Evolutionary conservation across 108 stramenopile species (phyloP).

Genomic region (Skeletonema marinoi): DNA sequence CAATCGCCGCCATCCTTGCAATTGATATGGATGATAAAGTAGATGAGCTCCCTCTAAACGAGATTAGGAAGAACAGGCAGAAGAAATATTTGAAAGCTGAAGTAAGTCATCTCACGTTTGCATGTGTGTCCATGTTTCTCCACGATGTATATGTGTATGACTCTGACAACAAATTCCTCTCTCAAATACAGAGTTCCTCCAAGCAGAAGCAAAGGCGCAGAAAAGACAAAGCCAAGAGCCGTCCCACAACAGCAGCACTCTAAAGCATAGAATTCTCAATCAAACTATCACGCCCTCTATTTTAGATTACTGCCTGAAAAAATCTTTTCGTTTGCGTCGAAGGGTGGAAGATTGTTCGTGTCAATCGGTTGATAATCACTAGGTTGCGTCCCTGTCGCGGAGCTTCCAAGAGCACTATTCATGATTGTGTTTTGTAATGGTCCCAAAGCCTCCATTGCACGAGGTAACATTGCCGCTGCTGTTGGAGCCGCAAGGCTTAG

Average conservation of each 20-base stretch:
- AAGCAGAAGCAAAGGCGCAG: not conserved
- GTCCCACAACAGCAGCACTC: not conserved
- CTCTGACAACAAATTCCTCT: not conserved
- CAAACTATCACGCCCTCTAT: not conserved
- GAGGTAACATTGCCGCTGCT: conserved; percentile 29
- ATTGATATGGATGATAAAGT: conserved; percentile 38
- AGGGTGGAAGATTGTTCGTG: conserved; percentile 25
- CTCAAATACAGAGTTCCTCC: not conserved
- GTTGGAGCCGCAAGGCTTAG: conserved; percentile 62
- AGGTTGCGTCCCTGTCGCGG: not conserved
- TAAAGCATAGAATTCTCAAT: not conserved
- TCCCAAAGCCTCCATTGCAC: conserved; percentile 20
- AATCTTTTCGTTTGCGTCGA: conserved; percentile 22
- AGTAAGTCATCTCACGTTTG: not conserved
- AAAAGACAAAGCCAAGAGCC: not conserved
- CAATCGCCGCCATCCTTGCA: conserved; percentile 39
- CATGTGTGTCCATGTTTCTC: not conserved
- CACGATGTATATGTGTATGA: not conserved
- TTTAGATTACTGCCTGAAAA: no score
- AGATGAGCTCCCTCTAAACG: conserved; percentile 21
- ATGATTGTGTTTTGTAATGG: conserved; percentile 20
- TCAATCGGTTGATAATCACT: conserved; percentile 26
- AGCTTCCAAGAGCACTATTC: not conserved
- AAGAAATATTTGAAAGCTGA: conserved; percentile 4
- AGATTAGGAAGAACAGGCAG: not conserved